A percentile compares a stretch with the other conserved stretches of the same genome.
Evolutionary conservation across 192 early-diverging fungal species (phyloP).

Genomic region (Rhizoclosmatium sp.): DNA sequence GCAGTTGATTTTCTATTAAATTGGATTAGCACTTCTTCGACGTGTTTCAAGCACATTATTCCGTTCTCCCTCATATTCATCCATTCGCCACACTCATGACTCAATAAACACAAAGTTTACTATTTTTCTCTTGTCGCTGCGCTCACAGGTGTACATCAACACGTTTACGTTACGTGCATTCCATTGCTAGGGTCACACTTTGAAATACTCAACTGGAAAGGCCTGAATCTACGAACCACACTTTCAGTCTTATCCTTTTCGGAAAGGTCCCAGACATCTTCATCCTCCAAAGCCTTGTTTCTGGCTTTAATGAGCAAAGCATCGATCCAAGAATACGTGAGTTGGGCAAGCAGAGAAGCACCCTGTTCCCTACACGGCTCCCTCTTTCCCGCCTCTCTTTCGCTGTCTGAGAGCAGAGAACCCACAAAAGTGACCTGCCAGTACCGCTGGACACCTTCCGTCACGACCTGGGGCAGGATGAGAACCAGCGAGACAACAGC

Average conservation of each 20-base stretch:
- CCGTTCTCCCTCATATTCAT: no score
- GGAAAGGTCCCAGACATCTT: slow-evolving; percentile 37
- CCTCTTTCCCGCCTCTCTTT: background rate
- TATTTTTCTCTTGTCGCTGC: no score
- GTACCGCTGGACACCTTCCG: slow-evolving; percentile 22
- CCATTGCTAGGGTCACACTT: no score
- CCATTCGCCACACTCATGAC: no score
- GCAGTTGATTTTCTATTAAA: slow-evolving; percentile 6
- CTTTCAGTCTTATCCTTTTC: slow-evolving; percentile 20
- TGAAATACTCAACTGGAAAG: slow-evolving; percentile 31
- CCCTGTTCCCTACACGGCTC: slow-evolving; percentile 18
- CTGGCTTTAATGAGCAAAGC: slow-evolving; percentile 27
- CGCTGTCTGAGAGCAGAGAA: background rate
- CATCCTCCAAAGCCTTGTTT: slow-evolving; percentile 32
- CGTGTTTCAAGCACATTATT: background rate
- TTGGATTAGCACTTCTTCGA: no score
- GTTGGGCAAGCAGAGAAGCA: slow-evolving; percentile 10
- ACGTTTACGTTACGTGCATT: no score
- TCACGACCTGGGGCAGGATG: background rate
- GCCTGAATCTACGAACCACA: slow-evolving; percentile 18
- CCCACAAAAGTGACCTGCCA: slow-evolving; percentile 30
- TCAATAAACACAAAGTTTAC: no score
- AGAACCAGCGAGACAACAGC: slow-evolving; percentile 4
- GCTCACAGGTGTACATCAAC: no score
- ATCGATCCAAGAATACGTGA: slow-evolving; percentile 40